Conservation (phyloP, 345 rosid genomes). For the Microthlaspi erraticum region DNA sequence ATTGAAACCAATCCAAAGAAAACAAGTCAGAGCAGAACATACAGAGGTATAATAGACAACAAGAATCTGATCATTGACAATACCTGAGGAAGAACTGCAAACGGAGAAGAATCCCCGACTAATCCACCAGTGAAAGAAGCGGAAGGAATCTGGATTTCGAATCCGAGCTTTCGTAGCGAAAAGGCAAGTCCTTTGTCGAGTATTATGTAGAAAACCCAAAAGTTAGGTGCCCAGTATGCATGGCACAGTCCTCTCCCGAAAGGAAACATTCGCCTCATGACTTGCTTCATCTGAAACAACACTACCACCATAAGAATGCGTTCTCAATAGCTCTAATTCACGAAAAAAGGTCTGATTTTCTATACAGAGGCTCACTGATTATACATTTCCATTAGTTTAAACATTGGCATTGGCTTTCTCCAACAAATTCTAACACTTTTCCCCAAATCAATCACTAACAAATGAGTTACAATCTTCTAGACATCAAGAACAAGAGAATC, state of each 20-base stretch:
- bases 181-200: constrained; percentile 75
- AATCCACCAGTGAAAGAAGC: constrained; percentile 93
- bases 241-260: constrained; percentile 98
- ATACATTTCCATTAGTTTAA: neutral
- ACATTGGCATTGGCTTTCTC: neutral
- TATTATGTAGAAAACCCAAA: constrained; percentile 91
- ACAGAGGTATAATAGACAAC: neutral
- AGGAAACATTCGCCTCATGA: constrained; percentile 83
- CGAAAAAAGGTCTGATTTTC: neutral
- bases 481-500: neutral
- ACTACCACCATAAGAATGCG: constrained; percentile 1
- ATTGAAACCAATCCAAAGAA: constrained; percentile 24
- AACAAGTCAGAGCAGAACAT: neutral
- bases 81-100: constrained; percentile 83
- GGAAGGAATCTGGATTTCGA: constrained; percentile 54
- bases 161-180: constrained; percentile 62
- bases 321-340: neutral
- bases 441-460: neutral
- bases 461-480: neutral
- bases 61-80: neutral
- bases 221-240: constrained; percentile 97
- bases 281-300: constrained; percentile 78
- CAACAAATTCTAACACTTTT: neutral
- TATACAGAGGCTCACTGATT: constrained; percentile 2
- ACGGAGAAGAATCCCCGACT: constrained; percentile 82